phyloP scores from a whole-genome alignment of 1,284 basidiomycete genomes.

The Farysia itapuensis region DNA sequence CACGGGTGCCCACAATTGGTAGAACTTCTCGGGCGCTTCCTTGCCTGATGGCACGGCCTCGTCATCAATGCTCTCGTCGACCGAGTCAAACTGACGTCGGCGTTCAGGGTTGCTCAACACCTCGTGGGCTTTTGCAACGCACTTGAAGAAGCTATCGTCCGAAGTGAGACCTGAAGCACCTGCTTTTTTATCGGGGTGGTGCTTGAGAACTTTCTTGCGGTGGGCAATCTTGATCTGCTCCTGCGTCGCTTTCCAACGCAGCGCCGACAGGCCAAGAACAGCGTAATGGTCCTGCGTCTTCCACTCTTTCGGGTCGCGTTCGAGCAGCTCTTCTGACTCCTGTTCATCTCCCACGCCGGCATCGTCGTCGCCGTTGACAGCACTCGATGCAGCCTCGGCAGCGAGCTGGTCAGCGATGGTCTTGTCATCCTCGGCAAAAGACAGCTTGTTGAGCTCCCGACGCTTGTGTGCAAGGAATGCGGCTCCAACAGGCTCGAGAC shows the following conservation, averaged over 20 bases:
- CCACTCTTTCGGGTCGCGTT: constrained; percentile 94
- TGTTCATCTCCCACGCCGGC: constrained; percentile 89
- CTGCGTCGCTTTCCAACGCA: constrained; percentile 82
- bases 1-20: constrained; percentile 70
- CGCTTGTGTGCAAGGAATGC: constrained; percentile 55
- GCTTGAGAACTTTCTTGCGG: constrained; percentile 98
- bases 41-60: constrained; percentile 62
- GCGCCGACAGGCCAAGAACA: constrained; percentile 86
- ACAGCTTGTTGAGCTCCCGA: constrained; percentile 45
- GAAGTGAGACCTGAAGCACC: constrained; percentile 72
- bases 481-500: constrained; percentile 51
- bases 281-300: constrained; percentile 99
- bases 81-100: constrained; percentile 93
- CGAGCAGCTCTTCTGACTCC: constrained; percentile 74
- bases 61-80: constrained; percentile 81
- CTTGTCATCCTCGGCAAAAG: constrained; percentile 55
- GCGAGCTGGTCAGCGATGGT: constrained; percentile 34
- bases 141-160: constrained; percentile 99
- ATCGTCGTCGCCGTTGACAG: constrained; percentile 73
- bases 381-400: constrained; percentile 63
- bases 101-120: constrained; percentile 83
- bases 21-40: constrained; percentile 67
- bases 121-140: constrained; percentile 94
- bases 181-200: constrained; percentile 99
- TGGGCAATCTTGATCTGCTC: constrained; percentile 96